Percentiles rank a stretch among this genome's conserved stretches.
Conservation (phyloP, 2,329 filamentous ascomycete genomes). For the Arthroderma sp. region DNA sequence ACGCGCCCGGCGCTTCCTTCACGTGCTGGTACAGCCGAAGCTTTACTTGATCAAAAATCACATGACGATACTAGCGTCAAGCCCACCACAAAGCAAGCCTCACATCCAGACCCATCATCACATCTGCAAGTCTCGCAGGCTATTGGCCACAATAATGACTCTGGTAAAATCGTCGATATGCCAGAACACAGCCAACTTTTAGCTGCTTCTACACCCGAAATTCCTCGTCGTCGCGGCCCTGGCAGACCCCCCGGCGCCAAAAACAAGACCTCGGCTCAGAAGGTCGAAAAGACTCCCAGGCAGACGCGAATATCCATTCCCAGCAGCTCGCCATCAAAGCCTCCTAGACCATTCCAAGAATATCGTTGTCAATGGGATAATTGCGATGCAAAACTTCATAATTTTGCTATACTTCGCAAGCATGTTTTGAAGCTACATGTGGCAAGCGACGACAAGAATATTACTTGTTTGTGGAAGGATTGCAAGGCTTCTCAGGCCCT, state of each 20-base stretch:
- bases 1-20: slow-evolving; percentile 11
- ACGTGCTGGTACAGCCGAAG: slow-evolving; percentile 5
- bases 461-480: slow-evolving; percentile 21
- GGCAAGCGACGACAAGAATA: slow-evolving; percentile 13
- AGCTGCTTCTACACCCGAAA: slow-evolving; percentile 1
- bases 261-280: slow-evolving; percentile 12
- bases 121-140: too few species aligned
- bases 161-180: too few species aligned
- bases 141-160: too few species aligned
- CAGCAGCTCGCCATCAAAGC: slow-evolving; percentile 1
- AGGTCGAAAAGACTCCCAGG: background rate
- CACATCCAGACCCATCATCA: too few species aligned
- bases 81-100: background rate
- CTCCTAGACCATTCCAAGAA: slow-evolving; percentile 21
- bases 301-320: slow-evolving; percentile 14
- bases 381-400: slow-evolving; percentile 48
- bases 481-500: slow-evolving; percentile 16
- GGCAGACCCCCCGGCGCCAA: slow-evolving; percentile 21
- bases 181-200: too few species aligned
- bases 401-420: slow-evolving; percentile 45
- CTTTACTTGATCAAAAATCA: slow-evolving; percentile 5
- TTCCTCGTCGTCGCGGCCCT: slow-evolving; percentile 8
- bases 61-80: slow-evolving; percentile 4
- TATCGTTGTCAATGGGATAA: slow-evolving; percentile 47
- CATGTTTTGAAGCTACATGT: slow-evolving; percentile 46